Evolutionary conservation across 768 basidiomycete species (phyloP).

Genomic region (Boletus huronensis): DNA sequence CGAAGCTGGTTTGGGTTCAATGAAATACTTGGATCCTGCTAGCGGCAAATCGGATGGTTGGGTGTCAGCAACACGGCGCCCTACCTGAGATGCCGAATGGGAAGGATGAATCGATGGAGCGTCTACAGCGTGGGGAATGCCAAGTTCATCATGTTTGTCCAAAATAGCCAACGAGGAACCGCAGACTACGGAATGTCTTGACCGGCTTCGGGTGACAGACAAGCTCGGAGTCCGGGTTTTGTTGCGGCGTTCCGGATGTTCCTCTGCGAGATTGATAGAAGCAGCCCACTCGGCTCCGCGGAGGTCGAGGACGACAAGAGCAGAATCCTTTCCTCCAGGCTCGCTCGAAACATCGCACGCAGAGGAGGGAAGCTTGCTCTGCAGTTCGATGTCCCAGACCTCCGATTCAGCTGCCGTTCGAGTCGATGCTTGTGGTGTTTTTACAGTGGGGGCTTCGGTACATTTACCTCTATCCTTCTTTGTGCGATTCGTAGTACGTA

Average conservation of each 20-base stretch:
- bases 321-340: constrained; percentile 10
- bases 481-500: constrained; percentile 1
- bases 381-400: constrained; percentile 56
- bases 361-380: constrained; percentile 28
- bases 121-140: not conserved
- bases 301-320: constrained; percentile 38
- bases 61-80: constrained; percentile 12
- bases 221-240: not conserved
- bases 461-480: not conserved
- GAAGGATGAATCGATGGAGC: constrained; percentile 42
- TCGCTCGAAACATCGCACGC: constrained; percentile 13
- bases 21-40: constrained; percentile 12
- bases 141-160: constrained; percentile 11
- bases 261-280: constrained; percentile 3
- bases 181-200: not conserved
- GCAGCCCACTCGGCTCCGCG: constrained; percentile 29
- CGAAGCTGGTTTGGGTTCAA: not conserved
- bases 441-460: not conserved
- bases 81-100: constrained; percentile 54
- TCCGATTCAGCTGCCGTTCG: constrained; percentile 34
- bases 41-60: not conserved
- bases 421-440: not conserved
- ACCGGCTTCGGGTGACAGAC: not conserved
- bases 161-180: constrained; percentile 24
- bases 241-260: not conserved